Percentiles rank a stretch among this genome's conserved stretches.
Conservation (phyloP, 495 filamentous ascomycete genomes). For the Aspergillus incahuasiensis region DNA sequence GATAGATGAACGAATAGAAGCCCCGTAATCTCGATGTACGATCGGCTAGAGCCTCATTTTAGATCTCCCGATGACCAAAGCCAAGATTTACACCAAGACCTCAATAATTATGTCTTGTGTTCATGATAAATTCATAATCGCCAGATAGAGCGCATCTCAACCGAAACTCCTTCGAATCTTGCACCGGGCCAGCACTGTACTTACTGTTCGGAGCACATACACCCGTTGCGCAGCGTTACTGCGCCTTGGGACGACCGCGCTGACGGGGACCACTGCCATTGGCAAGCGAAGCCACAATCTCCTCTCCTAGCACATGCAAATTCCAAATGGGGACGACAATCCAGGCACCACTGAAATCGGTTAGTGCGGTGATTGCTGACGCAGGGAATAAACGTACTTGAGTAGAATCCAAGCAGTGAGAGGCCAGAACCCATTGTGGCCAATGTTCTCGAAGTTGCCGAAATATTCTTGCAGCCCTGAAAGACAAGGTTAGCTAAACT, state of each 20-base stretch:
- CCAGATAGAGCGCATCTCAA: no score
- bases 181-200: no score
- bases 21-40: no score
- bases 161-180: no score
- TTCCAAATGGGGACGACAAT: slow-evolving; percentile 68
- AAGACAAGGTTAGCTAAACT: not conserved
- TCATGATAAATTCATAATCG: no score
- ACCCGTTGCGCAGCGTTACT: slow-evolving; percentile 9
- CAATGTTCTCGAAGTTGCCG: slow-evolving; percentile 73
- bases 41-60: no score
- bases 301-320: slow-evolving; percentile 61
- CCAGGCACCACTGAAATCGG: slow-evolving; percentile 63
- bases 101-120: no score
- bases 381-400: slow-evolving; percentile 57
- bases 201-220: not conserved
- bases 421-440: slow-evolving; percentile 59
- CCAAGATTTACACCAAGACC: no score
- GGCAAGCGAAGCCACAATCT: slow-evolving; percentile 66
- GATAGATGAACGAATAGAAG: no score
- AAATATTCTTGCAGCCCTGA: slow-evolving; percentile 68
- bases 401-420: slow-evolving; percentile 73
- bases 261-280: slow-evolving; percentile 42
- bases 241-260: slow-evolving; percentile 33
- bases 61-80: no score
- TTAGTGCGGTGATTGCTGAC: slow-evolving; percentile 12